Conservation (phyloP, 768 basidiomycete genomes). For the Amanita muscaria region DNA sequence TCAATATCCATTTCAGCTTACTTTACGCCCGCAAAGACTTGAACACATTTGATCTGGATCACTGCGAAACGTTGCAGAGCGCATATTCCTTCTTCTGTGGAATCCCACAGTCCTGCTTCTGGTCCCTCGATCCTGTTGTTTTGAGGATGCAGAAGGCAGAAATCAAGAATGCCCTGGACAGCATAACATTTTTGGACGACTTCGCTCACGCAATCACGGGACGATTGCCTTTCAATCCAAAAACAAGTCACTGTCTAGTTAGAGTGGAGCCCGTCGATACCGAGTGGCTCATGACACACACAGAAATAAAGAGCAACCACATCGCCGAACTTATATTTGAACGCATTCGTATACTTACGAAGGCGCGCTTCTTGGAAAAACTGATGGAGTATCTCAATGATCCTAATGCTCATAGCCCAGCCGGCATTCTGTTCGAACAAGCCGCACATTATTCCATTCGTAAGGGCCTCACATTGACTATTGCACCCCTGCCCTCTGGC, state of each 20-base stretch:
- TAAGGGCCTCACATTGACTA: too few species aligned
- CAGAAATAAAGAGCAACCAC: slow-evolving; percentile 6
- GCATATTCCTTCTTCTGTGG: slow-evolving; percentile 5
- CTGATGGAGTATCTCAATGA: background rate
- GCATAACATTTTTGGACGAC: slow-evolving; percentile 2
- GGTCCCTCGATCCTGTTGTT: too few species aligned
- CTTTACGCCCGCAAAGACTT: too few species aligned
- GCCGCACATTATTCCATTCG: too few species aligned
- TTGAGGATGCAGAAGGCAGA: too few species aligned
- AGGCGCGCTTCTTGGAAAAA: slow-evolving; percentile 4
- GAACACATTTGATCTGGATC: too few species aligned
- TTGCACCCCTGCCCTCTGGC: background rate
- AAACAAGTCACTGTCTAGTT: slow-evolving; percentile 4
- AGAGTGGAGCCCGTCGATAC: slow-evolving; percentile 6
- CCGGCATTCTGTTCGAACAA: too few species aligned
- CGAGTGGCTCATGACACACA: too few species aligned
- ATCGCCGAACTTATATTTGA: slow-evolving; percentile 4
- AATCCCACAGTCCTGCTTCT: too few species aligned
- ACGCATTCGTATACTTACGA: too few species aligned
- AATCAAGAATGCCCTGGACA: slow-evolving; percentile 5
- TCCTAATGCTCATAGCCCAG: slow-evolving; percentile 3
- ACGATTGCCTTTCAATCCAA: slow-evolving; percentile 5
- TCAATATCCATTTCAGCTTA: too few species aligned
- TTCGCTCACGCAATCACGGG: slow-evolving; percentile 4
- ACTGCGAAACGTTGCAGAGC: too few species aligned